Conservation (phyloP, 2,329 filamentous ascomycete genomes). For the Podosphaera xanthii region DNA sequence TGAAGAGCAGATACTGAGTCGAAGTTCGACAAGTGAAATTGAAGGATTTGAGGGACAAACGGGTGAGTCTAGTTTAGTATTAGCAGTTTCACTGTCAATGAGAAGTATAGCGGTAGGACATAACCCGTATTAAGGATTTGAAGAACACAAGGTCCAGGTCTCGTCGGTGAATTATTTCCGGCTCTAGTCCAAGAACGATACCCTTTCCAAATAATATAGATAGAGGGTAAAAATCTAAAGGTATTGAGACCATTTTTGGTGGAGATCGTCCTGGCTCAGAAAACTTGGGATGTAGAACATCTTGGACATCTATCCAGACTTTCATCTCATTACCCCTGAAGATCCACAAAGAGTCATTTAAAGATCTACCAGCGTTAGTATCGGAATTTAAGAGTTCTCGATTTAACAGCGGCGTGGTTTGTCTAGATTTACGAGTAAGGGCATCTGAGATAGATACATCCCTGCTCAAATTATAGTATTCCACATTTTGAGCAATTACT, state of each 20-base stretch:
- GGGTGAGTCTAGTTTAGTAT: constrained; percentile 50
- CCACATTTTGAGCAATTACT: constrained; percentile 83
- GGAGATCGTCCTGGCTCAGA: constrained; percentile 44
- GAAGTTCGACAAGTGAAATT: constrained; percentile 52
- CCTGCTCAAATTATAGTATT: constrained; percentile 82
- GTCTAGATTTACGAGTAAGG: constrained; percentile 2
- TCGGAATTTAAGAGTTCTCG: constrained; percentile 5
- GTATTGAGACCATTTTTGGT: constrained; percentile 50
- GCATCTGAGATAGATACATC: constrained; percentile 37
- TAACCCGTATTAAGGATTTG: constrained; percentile 65
- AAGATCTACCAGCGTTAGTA: constrained; percentile 12
- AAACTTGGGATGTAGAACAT: constrained; percentile 51
- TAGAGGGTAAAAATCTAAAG: constrained; percentile 87
- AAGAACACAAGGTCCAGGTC: constrained; percentile 83
- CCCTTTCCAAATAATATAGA: constrained; percentile 76
- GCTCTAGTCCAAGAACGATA: constrained; percentile 73
- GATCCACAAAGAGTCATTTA: constrained; percentile 80
- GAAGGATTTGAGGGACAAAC: constrained; percentile 72
- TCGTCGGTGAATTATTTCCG: constrained; percentile 77
- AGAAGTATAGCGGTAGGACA: constrained; percentile 16
- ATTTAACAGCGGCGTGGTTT: not conserved
- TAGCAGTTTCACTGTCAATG: constrained; percentile 2
- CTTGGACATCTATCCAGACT: constrained; percentile 72
- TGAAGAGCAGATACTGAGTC: constrained; percentile 62
- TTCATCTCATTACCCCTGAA: constrained; percentile 77